Conservation (phyloP, 176 grass and related monocot genomes). For the Poa annua region DNA sequence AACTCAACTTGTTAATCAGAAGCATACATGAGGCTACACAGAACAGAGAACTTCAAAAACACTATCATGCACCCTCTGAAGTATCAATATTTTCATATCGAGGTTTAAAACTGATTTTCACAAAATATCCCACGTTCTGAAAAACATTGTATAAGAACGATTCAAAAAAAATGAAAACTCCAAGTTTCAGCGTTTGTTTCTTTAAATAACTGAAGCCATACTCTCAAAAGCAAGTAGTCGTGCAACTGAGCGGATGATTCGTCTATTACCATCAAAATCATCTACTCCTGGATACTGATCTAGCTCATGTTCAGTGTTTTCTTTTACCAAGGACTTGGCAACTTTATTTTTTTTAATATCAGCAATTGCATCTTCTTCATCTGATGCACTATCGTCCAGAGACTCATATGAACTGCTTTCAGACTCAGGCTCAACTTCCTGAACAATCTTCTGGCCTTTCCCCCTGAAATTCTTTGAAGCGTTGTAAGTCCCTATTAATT, state of each 20-base stretch:
- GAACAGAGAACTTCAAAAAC: slow-evolving; percentile 1
- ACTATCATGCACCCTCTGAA: background rate
- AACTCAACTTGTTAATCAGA: slow-evolving; percentile 32
- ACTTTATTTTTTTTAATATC: slow-evolving; percentile 35
- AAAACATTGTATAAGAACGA: background rate
- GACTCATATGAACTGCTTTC: slow-evolving; percentile 62
- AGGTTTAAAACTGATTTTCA: background rate
- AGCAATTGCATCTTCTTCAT: slow-evolving; percentile 46
- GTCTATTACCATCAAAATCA: slow-evolving; percentile 89
- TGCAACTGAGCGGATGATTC: slow-evolving; percentile 34
- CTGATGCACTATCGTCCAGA: slow-evolving; percentile 40
- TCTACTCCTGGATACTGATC: slow-evolving; percentile 67
- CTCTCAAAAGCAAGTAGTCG: slow-evolving; percentile 15
- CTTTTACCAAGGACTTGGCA: slow-evolving; percentile 38
- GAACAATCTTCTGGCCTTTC: slow-evolving; percentile 43
- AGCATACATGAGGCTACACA: slow-evolving; percentile 31
- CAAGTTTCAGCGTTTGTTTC: background rate
- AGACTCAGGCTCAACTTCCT: slow-evolving; percentile 49
- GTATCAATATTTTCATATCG: background rate
- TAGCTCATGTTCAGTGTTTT: slow-evolving; percentile 66
- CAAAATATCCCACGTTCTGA: slow-evolving; percentile 28
- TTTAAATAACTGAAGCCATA: slow-evolving; percentile 18
- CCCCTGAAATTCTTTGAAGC: slow-evolving; percentile 43
- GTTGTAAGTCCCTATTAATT: slow-evolving; percentile 70
- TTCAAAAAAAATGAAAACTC: background rate